Evolutionary conservation across 2,329 filamentous ascomycete genomes (phyloP).

Genomic region (Escovopsis sp.): DNA sequence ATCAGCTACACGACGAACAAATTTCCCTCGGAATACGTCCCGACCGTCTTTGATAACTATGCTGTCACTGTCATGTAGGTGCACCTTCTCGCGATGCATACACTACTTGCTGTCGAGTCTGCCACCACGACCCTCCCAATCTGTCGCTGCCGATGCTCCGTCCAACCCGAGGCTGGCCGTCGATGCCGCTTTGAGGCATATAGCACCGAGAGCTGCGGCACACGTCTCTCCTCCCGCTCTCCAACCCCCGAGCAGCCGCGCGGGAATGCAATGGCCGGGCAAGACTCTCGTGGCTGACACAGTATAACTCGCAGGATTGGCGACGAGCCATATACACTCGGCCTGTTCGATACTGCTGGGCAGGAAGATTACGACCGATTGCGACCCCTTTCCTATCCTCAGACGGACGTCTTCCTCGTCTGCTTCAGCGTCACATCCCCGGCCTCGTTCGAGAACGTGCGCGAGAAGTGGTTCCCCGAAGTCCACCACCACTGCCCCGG

Average conservation of each 20-base stretch:
- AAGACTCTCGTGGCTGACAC: constrained; percentile 2
- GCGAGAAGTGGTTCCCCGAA: constrained; percentile 98
- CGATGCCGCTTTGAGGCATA: neutral
- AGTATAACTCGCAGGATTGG: constrained; percentile 57
- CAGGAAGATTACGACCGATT: constrained; percentile 99
- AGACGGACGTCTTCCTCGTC: constrained; percentile 96
- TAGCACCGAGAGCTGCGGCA: neutral
- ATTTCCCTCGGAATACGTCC: constrained; percentile 98
- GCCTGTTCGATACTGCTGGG: constrained; percentile 94
- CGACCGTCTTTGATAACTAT: constrained; percentile 99
- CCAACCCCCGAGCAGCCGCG: no score
- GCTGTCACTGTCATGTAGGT: constrained; percentile 98
- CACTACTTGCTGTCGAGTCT: constrained; percentile 6
- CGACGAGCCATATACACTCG: constrained; percentile 94
- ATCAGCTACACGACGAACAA: constrained; percentile 99
- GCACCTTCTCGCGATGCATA: constrained; percentile 4
- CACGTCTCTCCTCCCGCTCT: no score
- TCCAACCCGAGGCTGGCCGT: neutral
- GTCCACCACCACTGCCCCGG: constrained; percentile 97
- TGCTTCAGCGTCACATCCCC: constrained; percentile 98
- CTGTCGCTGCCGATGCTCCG: no score
- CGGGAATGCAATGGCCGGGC: no score
- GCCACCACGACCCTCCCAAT: constrained; percentile 6
- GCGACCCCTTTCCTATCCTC: constrained; percentile 89
- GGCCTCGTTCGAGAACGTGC: constrained; percentile 96